phyloP scores from a whole-genome alignment of 2,329 filamentous ascomycete species.

The Cladosporium austrohemisphaericum region DNA sequence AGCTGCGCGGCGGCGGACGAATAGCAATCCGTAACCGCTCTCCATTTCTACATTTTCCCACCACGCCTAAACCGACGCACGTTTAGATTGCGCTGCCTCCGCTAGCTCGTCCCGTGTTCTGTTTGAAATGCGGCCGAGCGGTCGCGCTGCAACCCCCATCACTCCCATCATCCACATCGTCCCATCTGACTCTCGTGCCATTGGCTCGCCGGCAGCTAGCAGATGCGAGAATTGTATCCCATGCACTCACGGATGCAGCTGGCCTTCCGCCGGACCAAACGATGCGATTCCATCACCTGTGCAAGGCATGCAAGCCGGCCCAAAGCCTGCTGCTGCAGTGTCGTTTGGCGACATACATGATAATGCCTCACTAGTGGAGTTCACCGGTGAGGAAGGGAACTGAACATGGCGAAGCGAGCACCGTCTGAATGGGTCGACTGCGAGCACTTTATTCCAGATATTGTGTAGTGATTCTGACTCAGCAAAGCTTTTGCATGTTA shows the following conservation, averaged over 20 bases:
- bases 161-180: conserved; percentile 8
- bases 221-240: conserved; percentile 9
- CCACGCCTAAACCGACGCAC: conserved; percentile 5
- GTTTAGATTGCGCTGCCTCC: conserved; percentile 13
- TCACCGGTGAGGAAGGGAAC: neutral
- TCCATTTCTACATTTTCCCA: conserved; percentile 11
- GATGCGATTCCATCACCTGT: neutral
- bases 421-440: too few species aligned
- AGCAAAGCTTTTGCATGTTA: too few species aligned
- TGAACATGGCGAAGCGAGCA: too few species aligned
- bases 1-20: conserved; percentile 2
- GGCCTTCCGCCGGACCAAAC: conserved; percentile 1
- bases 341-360: neutral
- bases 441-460: too few species aligned
- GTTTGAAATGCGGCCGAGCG: conserved; percentile 14
- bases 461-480: too few species aligned
- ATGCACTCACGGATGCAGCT: conserved; percentile 14
- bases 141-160: conserved; percentile 12
- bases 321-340: conserved; percentile 1
- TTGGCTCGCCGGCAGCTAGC: conserved; percentile 15
- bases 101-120: conserved; percentile 17
- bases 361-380: neutral
- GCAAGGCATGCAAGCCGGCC: conserved; percentile 12
- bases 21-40: conserved; percentile 6
- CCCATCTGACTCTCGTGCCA: conserved; percentile 2